Evolutionary conservation across 805 yeast genomes (phyloP).

Genomic region (Spathaspora passalidarum): DNA sequence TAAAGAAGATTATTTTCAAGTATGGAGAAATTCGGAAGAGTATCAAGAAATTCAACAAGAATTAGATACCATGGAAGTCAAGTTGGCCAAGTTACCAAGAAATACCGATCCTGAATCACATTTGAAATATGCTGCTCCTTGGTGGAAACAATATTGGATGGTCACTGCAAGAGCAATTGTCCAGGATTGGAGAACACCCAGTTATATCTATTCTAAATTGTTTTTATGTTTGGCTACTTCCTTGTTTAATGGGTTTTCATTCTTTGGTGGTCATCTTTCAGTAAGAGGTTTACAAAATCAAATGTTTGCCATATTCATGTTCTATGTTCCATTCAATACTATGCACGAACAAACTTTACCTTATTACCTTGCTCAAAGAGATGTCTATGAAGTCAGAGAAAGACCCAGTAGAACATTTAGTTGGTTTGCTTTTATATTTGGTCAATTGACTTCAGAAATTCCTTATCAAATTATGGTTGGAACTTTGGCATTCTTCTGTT

Average conservation of each 20-base stretch:
- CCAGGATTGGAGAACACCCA: slow-evolving; percentile 53
- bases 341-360: slow-evolving; percentile 33
- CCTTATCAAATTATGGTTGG: slow-evolving; percentile 46
- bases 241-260: slow-evolving; percentile 70
- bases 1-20: slow-evolving; percentile 62
- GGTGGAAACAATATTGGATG: slow-evolving; percentile 30
- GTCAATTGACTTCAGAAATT: slow-evolving; percentile 42
- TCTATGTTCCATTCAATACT: slow-evolving; percentile 29
- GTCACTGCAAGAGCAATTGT: slow-evolving; percentile 14
- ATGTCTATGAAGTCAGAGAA: slow-evolving; percentile 40
- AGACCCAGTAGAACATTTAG: slow-evolving; percentile 42
- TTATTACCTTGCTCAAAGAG: slow-evolving; percentile 37
- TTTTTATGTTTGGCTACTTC: slow-evolving; percentile 52
- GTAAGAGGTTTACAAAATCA: slow-evolving; percentile 61
- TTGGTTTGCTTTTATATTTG: slow-evolving; percentile 38
- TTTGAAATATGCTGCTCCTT: slow-evolving; percentile 24
- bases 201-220: slow-evolving; percentile 60
- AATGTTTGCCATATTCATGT: slow-evolving; percentile 44
- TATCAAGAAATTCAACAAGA: slow-evolving; percentile 56
- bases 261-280: slow-evolving; percentile 56
- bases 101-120: slow-evolving; percentile 15
- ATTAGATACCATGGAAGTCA: slow-evolving; percentile 59
- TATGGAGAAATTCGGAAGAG: slow-evolving; percentile 69
- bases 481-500: slow-evolving; percentile 33
- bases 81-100: slow-evolving; percentile 26